phyloP scores from a whole-genome alignment of 2,329 filamentous ascomycete species.

The Talaromyces piceae region DNA sequence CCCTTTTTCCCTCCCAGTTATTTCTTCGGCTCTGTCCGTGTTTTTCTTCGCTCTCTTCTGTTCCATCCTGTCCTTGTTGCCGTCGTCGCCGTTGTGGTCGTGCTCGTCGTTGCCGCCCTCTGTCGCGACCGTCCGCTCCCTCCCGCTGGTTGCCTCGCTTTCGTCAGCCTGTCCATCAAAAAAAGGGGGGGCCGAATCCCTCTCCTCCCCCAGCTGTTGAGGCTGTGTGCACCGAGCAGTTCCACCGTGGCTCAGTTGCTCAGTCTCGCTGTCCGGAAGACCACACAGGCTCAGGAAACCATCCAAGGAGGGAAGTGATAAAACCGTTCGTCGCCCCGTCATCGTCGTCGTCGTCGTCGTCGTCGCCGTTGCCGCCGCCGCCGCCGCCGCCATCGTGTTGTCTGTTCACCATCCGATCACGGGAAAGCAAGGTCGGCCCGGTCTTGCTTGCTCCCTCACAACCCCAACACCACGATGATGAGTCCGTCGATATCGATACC shows the following conservation, averaged over 20 bases:
- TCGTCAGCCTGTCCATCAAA: background rate
- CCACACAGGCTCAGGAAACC: background rate
- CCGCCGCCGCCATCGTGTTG: background rate
- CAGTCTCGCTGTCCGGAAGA: background rate
- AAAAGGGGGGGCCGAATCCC: background rate
- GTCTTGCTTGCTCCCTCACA: background rate
- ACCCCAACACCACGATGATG: conserved; percentile 8
- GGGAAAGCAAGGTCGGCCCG: background rate
- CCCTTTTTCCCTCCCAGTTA: background rate
- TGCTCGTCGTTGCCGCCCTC: background rate
- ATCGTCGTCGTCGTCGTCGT: background rate
- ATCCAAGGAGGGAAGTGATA: background rate
- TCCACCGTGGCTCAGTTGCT: background rate
- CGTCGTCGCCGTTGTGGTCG: background rate
- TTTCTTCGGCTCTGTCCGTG: background rate
- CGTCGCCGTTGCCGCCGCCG: background rate
- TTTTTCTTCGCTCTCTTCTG: background rate
- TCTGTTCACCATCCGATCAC: background rate
- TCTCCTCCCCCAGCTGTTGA: too few relatives aligned
- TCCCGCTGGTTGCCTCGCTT: background rate
- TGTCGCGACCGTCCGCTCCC: background rate
- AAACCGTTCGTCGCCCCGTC: background rate
- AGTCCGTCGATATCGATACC: conserved; percentile 16
- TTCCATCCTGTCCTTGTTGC: background rate
- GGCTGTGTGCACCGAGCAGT: background rate